phyloP scores from a whole-genome alignment of 148 eudicot species.

The Hydrangea macrophylla region DNA sequence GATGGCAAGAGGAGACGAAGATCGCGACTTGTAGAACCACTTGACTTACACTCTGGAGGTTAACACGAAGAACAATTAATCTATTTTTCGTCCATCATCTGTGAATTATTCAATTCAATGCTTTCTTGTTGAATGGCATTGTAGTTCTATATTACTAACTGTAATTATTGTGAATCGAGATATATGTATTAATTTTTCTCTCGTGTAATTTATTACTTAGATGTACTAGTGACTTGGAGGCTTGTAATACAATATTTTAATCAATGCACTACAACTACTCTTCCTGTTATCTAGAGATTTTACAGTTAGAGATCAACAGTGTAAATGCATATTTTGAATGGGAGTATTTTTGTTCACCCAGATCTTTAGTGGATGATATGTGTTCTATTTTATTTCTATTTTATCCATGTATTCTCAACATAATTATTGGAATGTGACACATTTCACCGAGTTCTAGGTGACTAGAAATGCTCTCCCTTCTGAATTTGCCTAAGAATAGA shows the following conservation, averaged over 20 bases:
- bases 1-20: slow-evolving; percentile 70
- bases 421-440: too few species aligned
- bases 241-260: background rate
- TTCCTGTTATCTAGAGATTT: too few species aligned
- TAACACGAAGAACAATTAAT: slow-evolving; percentile 8
- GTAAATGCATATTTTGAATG: too few species aligned
- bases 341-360: too few species aligned
- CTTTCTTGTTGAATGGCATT: slow-evolving; percentile 13
- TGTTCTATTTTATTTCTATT: too few species aligned
- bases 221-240: background rate
- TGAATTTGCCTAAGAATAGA: too few species aligned
- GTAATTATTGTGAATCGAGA: background rate
- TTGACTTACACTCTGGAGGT: slow-evolving; percentile 36
- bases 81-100: background rate
- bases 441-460: too few species aligned
- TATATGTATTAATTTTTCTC: slow-evolving; percentile 11
- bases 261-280: too few species aligned
- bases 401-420: too few species aligned
- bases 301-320: too few species aligned
- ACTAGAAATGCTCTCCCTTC: too few species aligned
- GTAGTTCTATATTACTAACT: slow-evolving; percentile 2
- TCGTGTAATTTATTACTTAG: slow-evolving; percentile 12
- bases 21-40: slow-evolving; percentile 42
- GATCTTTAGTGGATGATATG: too few species aligned
- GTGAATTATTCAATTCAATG: slow-evolving; percentile 7